phyloP scores from a whole-genome alignment of 108 stramenopile species.

The Nitzschia sp. region DNA sequence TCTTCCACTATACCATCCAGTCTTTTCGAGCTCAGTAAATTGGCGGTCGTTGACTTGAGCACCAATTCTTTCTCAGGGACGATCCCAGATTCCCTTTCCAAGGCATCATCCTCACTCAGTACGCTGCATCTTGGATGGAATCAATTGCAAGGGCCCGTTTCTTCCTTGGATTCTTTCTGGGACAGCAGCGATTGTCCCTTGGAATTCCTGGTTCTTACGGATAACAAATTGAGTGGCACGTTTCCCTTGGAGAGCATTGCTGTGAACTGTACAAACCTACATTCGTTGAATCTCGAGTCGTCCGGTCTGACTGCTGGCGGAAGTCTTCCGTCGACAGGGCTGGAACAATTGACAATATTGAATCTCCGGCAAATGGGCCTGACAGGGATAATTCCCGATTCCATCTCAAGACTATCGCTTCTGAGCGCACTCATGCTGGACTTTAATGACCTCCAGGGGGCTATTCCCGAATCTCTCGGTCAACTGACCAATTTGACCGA shows the following conservation, averaged over 20 bases:
- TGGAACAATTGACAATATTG: neutral
- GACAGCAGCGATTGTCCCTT: neutral
- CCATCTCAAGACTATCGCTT: neutral
- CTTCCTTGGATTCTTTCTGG: constrained; percentile 9
- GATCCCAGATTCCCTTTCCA: constrained; percentile 36
- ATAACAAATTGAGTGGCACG: neutral
- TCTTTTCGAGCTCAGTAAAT: constrained; percentile 3
- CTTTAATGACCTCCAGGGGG: constrained; percentile 3
- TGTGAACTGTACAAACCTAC: neutral
- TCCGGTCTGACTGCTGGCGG: neutral
- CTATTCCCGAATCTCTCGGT: neutral
- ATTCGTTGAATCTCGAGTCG: neutral
- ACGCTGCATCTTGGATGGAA: constrained; percentile 40
- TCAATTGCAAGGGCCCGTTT: constrained; percentile 45
- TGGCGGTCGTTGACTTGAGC: neutral
- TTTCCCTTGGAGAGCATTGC: constrained; percentile 7
- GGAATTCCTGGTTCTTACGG: neutral
- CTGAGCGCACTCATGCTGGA: neutral
- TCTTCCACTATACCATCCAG: neutral
- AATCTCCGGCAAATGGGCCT: neutral
- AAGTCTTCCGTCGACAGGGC: neutral
- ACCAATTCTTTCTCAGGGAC: constrained; percentile 53
- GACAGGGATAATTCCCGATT: neutral
- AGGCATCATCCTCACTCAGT: constrained; percentile 24
- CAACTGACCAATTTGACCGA: neutral